These are phyloP conservation scores for Cryptomeria japonica DNA, from an alignment of 75 land plant species.

Conservation along the genomic window DNA sequence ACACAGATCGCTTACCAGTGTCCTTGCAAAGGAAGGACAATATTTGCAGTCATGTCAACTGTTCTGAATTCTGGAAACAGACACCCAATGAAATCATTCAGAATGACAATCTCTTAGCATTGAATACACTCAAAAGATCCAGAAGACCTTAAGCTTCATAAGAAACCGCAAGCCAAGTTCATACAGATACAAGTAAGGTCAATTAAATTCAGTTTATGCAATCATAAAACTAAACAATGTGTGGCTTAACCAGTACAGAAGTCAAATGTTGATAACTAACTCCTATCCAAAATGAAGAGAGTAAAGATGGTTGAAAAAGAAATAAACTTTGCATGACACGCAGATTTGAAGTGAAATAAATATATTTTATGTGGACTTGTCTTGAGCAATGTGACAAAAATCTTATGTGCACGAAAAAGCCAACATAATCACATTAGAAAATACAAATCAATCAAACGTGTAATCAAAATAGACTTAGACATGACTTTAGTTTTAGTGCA, in stretches of 20 bases:
- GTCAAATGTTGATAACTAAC: background rate
- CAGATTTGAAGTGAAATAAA: background rate
- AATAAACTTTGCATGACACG: background rate
- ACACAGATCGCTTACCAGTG: constrained; percentile 12
- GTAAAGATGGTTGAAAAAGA: background rate
- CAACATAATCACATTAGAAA: background rate
- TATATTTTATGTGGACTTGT: background rate
- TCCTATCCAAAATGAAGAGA: background rate
- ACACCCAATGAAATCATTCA: constrained; percentile 17
- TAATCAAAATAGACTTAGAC: background rate
- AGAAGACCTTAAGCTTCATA: constrained; percentile 13
- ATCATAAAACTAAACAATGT: background rate
- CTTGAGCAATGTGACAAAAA: background rate
- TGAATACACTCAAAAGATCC: constrained; percentile 12
- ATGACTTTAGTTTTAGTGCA: background rate
- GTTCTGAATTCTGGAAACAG: constrained; percentile 21
- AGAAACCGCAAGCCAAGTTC: constrained; percentile 17
- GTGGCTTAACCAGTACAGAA: background rate
- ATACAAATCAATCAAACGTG: background rate
- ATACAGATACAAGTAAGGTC: background rate
- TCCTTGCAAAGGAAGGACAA: constrained; percentile 23
- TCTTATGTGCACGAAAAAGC: background rate
- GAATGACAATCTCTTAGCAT: constrained; percentile 11
- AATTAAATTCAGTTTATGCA: background rate
- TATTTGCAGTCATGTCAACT: constrained; percentile 19